Evolutionary conservation across 2,329 filamentous ascomycete genomes (phyloP), one percentile per base, ranked within the genome.

Genomic region (Pseudogymnoascus sp.): DNA sequence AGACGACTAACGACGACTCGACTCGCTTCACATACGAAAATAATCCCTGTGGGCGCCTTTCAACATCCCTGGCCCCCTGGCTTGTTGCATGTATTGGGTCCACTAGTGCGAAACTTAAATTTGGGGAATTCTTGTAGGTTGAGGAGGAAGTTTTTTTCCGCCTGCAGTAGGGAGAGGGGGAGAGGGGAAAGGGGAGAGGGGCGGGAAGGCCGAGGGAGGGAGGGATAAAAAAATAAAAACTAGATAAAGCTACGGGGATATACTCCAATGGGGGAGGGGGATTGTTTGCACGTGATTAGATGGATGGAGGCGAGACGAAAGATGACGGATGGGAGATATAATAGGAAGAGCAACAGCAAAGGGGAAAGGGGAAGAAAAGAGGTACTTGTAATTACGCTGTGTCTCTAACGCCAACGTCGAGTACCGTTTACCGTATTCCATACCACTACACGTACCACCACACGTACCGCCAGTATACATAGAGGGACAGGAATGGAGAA

Each of bases 21-120:
- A 4, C 31, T 37, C 33, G 33, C 33, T 37, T 37, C 33, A 5
- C 19, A 19, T 19, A 19, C 19, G 19, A 19, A 19, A 10, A 35
- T 10, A 35, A 35, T 7, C 6, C 29, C 31, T 10, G 19, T 19
- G 19, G 19, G 19, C 19, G 19, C 19, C 19, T 19, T 19, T 19
- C 19, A 19, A 19, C 19, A 19, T 19, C 19, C 19, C 19, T 19
- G 19, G 19, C 19, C 19, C 33, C 33, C 33, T 35, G 33, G 33
- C 26, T 26, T 26, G 26, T 26, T 5, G 26, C 47, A 53, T 56
- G 47, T n/a, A 56, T 56, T 56, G 26, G 47, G 47, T 56, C 47
- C 47, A 56, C 47, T 56, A 56, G 47, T 33, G 47, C 47, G 47
- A 56, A 56, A 31, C 47, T 56, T 56, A 56, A 56, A 31, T 56